Percentiles rank a stretch among this genome's conserved stretches.
Evolutionary conservation across 495 filamentous ascomycete genomes (phyloP).

Genomic region (Talaromyces liani): DNA sequence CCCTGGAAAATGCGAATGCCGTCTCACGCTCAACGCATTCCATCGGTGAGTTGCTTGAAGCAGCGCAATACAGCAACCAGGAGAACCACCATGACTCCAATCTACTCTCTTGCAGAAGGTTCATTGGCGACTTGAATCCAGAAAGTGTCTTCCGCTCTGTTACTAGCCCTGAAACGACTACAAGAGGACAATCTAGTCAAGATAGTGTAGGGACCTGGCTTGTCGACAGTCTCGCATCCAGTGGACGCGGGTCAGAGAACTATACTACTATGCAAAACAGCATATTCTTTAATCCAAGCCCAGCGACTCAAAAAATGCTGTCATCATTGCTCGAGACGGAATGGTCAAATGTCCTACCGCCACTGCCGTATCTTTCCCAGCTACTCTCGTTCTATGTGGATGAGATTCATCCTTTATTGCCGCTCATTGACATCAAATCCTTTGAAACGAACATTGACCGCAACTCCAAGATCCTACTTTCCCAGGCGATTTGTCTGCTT

Average conservation of each 20-base stretch:
- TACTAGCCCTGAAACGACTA: not conserved
- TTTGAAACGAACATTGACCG: not conserved
- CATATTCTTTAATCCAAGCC: not conserved
- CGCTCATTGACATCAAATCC: not conserved
- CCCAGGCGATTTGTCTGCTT: constrained; percentile 2
- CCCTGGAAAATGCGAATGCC: not conserved
- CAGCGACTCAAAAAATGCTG: not conserved
- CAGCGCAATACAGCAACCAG: not conserved
- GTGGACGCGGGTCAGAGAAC: not conserved
- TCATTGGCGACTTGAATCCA: not conserved
- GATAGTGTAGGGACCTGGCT: constrained; percentile 2
- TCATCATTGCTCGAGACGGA: not conserved
- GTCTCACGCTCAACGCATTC: not conserved
- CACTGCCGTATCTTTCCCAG: not conserved
- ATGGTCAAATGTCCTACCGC: not conserved
- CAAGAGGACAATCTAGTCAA: not conserved
- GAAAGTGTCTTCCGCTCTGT: not conserved
- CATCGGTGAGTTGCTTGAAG: not conserved
- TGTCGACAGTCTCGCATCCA: not conserved
- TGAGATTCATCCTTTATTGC: constrained; percentile 1
- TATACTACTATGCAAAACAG: not conserved
- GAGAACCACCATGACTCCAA: not conserved
- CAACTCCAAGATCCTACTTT: not conserved
- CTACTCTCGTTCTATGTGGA: not conserved
- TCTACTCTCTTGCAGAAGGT: not conserved